Evolutionary conservation across 2,329 filamentous ascomycete species (phyloP), one percentile per base, ranked within the genome.

Genomic region (Talaromyces sp.): DNA sequence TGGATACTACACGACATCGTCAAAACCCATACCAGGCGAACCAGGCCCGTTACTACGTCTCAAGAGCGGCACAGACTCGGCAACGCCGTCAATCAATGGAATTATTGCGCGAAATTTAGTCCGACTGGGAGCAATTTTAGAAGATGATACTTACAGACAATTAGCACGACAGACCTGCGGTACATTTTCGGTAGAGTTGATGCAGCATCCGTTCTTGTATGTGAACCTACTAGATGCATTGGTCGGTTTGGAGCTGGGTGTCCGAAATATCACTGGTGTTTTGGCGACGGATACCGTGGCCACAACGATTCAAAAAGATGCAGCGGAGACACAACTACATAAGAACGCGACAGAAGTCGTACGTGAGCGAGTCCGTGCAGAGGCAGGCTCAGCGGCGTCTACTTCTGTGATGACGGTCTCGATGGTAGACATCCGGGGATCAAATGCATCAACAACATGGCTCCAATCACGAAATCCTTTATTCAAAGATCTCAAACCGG

Each of bases 11-110:
- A 78, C 75, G 54, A 78, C 79, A 1, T 75, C 77, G 2, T 76
- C 77, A 7, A 79, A 66, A 13, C 78, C 83, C 48, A 87, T 89
- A 10, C 81, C 87, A 0, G 87, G 93, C 71, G 85, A 90, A 33
- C 78, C 78, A 0, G 73, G 74, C 9, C 77, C 78, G 14, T 89
- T 97, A 66, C 86, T 98, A 66, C 89, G 94, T 27, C 85, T 97
- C 59, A 99, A 99, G 78, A 92, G 96, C 68, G 95, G 93, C 68
- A 97, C 97, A 85, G 95, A 99, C 76, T 92, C 92, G 5, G 89
- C 92, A 1, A 90, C 95, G 66, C 95, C 95, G 0, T 95, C 92
- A 0, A 90, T 91, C 60, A 99, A 99, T 74, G 92, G 92, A 45
- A 86, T 94, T 6, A 90, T 90, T n/a, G 91, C 92, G 0, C 85